These are phyloP conservation scores for Aaosphaeria arxii DNA, from an alignment of 2,329 filamentous ascomycete genomes.

Conservation along the genomic window DNA sequence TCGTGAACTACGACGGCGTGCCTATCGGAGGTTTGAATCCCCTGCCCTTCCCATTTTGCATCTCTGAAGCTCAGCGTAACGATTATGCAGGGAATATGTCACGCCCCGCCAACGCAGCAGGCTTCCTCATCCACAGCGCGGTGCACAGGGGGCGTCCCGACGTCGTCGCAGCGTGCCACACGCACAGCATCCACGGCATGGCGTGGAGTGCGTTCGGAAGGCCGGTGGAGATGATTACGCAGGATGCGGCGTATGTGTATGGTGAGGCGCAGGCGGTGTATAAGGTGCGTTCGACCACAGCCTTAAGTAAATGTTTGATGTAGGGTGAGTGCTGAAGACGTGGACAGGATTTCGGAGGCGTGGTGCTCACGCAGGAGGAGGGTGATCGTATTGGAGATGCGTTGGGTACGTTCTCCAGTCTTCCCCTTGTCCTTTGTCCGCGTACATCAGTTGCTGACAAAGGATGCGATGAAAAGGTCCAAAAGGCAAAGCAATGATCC, in stretches of 20 bases:
- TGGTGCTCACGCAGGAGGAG: constrained; percentile 58
- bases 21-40: constrained; percentile 57
- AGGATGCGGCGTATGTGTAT: constrained; percentile 61
- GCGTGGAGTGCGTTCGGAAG: constrained; percentile 62
- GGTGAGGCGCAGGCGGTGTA: constrained; percentile 58
- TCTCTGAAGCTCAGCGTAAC: background rate
- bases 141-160: constrained; percentile 61
- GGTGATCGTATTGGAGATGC: constrained; percentile 59
- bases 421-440: background rate
- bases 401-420: constrained; percentile 42
- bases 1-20: constrained; percentile 57
- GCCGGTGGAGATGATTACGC: constrained; percentile 65
- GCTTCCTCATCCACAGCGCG: constrained; percentile 64
- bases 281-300: constrained; percentile 27
- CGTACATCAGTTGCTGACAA: background rate
- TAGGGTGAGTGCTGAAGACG: too few species aligned
- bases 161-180: constrained; percentile 63
- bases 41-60: constrained; percentile 11
- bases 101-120: constrained; percentile 56
- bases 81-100: constrained; percentile 31
- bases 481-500: constrained; percentile 57
- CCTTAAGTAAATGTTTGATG: too few species aligned
- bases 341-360: constrained; percentile 48
- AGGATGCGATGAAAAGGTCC: constrained; percentile 34
- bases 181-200: constrained; percentile 59